phyloP scores from a whole-genome alignment of 2,329 filamentous ascomycete species.

The Ophiostoma fasciatum region DNA sequence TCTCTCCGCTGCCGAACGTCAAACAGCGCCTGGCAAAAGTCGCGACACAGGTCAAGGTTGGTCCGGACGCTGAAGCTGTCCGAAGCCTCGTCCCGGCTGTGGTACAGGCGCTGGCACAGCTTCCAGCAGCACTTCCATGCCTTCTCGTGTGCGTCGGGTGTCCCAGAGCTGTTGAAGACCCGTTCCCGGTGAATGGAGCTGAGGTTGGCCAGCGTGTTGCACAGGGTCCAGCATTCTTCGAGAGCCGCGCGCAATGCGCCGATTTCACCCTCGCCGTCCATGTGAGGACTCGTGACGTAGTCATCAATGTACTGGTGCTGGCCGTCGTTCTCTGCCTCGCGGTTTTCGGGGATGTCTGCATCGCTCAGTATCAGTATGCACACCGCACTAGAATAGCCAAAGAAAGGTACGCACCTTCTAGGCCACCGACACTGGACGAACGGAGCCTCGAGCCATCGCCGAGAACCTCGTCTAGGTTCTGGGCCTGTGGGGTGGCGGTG shows the following conservation, averaged over 20 bases:
- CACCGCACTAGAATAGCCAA: background rate
- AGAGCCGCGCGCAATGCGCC: constrained; percentile 59
- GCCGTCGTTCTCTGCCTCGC: constrained; percentile 36
- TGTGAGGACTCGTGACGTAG: constrained; percentile 25
- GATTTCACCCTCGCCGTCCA: constrained; percentile 41
- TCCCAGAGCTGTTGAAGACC: constrained; percentile 60
- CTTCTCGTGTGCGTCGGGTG: constrained; percentile 65
- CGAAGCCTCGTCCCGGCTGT: constrained; percentile 58
- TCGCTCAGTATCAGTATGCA: background rate
- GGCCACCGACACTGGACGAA: constrained; percentile 55
- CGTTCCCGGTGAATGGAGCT: constrained; percentile 72
- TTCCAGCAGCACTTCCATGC: constrained; percentile 94
- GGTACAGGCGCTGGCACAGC: constrained; percentile 77
- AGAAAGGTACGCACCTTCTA: constrained; percentile 48
- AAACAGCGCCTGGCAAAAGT: constrained; percentile 85
- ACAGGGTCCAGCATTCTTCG: constrained; percentile 84
- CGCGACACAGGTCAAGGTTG: constrained; percentile 74
- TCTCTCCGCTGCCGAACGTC: constrained; percentile 68
- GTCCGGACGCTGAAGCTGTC: constrained; percentile 52
- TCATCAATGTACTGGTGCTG: constrained; percentile 38
- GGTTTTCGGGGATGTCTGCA: constrained; percentile 35
- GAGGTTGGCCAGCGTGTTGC: constrained; percentile 74
- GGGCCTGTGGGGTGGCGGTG: constrained; percentile 63
- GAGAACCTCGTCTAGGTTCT: constrained; percentile 63
- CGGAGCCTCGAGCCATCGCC: constrained; percentile 39